Percentiles rank a stretch among this genome's conserved stretches.
Conservation (phyloP, 1,284 basidiomycete species). For the Boletus hoseneyae region DNA sequence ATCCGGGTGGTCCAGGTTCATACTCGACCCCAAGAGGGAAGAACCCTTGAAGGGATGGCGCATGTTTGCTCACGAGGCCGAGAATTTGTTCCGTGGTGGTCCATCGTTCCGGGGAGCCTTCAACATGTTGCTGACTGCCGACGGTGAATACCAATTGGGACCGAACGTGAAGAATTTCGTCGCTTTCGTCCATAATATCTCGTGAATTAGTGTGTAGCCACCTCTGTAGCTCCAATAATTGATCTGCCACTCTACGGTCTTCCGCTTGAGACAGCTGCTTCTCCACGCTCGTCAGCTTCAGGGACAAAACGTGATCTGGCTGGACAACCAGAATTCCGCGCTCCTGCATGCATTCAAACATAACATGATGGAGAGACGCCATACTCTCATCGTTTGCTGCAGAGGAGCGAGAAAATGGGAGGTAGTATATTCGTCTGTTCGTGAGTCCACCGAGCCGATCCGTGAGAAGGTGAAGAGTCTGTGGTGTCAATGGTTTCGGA, state of each 20-base stretch:
- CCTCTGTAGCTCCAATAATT: slow-evolving; percentile 25
- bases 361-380: slow-evolving; percentile 29
- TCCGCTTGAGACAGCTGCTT: slow-evolving; percentile 12
- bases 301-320: slow-evolving; percentile 43
- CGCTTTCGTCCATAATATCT: slow-evolving; percentile 45
- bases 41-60: background rate
- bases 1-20: slow-evolving; percentile 1
- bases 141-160: slow-evolving; percentile 45
- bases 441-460: slow-evolving; percentile 41
- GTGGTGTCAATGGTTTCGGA: slow-evolving; percentile 35
- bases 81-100: slow-evolving; percentile 39
- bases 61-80: slow-evolving; percentile 17
- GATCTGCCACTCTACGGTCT: background rate
- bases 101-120: slow-evolving; percentile 48
- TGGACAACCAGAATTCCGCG: slow-evolving; percentile 36
- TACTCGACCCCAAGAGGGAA: slow-evolving; percentile 21
- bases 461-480: slow-evolving; percentile 49
- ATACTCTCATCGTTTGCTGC: slow-evolving; percentile 12
- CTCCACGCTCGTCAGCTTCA: slow-evolving; percentile 45
- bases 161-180: slow-evolving; percentile 42
- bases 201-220: slow-evolving; percentile 38
- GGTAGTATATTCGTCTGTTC: slow-evolving; percentile 43
- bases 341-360: slow-evolving; percentile 35
- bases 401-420: slow-evolving; percentile 46
- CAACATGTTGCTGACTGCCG: slow-evolving; percentile 38